Base-by-base conservation (phyloP, 495 filamentous ascomycete species). In the Aspergillus mulundensis region DNA sequence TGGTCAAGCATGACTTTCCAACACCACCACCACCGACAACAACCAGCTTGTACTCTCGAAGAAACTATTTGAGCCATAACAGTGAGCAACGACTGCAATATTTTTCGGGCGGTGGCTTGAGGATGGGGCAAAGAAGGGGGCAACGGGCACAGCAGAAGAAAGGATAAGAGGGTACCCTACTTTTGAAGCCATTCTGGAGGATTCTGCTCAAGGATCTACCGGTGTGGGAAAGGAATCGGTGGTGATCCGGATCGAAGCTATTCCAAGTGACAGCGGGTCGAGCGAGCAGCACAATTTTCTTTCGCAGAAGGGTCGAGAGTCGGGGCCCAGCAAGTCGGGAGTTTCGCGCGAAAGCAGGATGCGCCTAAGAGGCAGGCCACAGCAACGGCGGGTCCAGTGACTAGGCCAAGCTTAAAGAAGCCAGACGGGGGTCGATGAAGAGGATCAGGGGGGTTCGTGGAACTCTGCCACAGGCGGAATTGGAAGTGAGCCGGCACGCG, bases 1-100 rank as follows among this genome's bases (percentile, higher is more conserved):
- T 98, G 24, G 94, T 98, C 79, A 98, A 84, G 79, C 94, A 98
- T 46, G 95, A 97, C 78, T 98, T 98, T 73, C 94, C 94, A 57
- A 98, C 94, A 66, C 94, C 94, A 81, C 94, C 94, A 62, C 94
- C 94, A 64, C 94, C 94, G 45, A 98, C 94, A 18, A 98, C 94
- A 25, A 98, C 94, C 68, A 98, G 76, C 77, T 98, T 98, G 78
- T 98, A 98, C 77, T 98, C 94, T 85, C 94, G 83, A 63, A 97
- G 81, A 74, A 97, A 97, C 90, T 97, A 54, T 20, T 48, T 18
- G 16, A 19, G 40, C 15, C 25, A n/a, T 44, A 36, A 34, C 12
- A 47, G 44, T 64, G 38, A 61, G 59, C 44, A 7, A 52, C 43
- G 19, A 32, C 20, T 62, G 36, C 21, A 23, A 15, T 30, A 12